These are phyloP conservation scores for Serendipita vermifera DNA, from an alignment of 768 basidiomycete species.

Conservation along the genomic window DNA sequence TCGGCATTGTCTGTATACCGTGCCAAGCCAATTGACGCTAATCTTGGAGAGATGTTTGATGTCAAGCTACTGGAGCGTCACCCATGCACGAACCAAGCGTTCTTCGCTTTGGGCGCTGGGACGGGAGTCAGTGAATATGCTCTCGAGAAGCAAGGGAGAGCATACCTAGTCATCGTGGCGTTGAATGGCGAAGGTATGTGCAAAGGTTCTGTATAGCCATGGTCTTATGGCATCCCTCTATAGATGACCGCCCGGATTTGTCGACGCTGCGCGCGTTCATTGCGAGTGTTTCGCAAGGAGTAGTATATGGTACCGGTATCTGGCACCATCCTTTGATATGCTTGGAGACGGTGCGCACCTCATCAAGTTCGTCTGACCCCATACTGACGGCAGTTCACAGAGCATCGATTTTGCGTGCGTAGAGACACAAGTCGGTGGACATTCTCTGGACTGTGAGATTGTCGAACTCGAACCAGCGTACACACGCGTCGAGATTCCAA, in stretches of 20 bases:
- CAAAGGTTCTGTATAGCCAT: neutral
- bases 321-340: conserved; percentile 97
- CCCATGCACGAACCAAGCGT: conserved; percentile 78
- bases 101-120: conserved; percentile 76
- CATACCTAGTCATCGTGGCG: conserved; percentile 80
- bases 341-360: conserved; percentile 44
- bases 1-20: conserved; percentile 73
- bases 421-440: conserved; percentile 84
- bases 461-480: conserved; percentile 34
- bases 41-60: conserved; percentile 36
- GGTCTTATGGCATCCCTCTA: neutral
- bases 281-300: conserved; percentile 68
- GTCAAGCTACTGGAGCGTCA: conserved; percentile 81
- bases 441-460: conserved; percentile 74
- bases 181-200: conserved; percentile 42
- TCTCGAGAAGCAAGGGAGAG: conserved; percentile 34
- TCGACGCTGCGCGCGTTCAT: conserved; percentile 66
- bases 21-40: conserved; percentile 46
- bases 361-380: conserved; percentile 10
- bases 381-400: conserved; percentile 27
- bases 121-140: conserved; percentile 29
- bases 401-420: conserved; percentile 74
- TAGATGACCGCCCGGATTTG: conserved; percentile 66
- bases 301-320: conserved; percentile 67
- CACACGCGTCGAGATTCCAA: conserved; percentile 21